These are phyloP conservation scores for Neolentinus lepideus DNA, from an alignment of 1,284 basidiomycete species.

Conservation along the genomic window DNA sequence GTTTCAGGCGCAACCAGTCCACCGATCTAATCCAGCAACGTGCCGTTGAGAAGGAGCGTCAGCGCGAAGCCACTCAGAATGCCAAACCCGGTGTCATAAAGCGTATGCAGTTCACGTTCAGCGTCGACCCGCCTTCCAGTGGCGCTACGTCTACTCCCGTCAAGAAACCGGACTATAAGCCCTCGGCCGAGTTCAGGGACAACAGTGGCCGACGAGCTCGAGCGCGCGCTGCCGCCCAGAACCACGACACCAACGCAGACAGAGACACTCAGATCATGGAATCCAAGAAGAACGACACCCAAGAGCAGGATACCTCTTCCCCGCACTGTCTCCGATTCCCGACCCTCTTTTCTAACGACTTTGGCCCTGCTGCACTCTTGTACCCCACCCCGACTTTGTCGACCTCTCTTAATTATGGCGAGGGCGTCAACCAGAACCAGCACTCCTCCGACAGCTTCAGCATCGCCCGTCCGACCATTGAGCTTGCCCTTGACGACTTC, in stretches of 20 bases:
- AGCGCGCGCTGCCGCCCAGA: conserved; percentile 23
- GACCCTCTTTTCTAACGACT: conserved; percentile 61
- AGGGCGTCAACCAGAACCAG: conserved; percentile 45
- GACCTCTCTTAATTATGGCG: conserved; percentile 66
- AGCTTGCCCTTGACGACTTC: conserved; percentile 72
- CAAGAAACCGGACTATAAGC: conserved; percentile 60
- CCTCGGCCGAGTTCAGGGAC: conserved; percentile 60
- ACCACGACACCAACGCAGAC: conserved; percentile 20
- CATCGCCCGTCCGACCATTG: conserved; percentile 70
- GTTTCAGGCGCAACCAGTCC: conserved; percentile 65
- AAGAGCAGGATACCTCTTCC: conserved; percentile 15
- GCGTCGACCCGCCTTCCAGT: conserved; percentile 59
- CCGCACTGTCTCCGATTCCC: conserved; percentile 49
- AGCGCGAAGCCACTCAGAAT: conserved; percentile 60
- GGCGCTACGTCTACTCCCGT: conserved; percentile 36
- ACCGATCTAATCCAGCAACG: conserved; percentile 72
- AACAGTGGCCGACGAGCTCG: conserved; percentile 30
- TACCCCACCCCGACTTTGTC: conserved; percentile 56
- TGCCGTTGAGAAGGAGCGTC: conserved; percentile 72
- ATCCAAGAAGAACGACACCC: conserved; percentile 3
- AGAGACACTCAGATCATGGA: conserved; percentile 7
- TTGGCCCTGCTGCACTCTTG: conserved; percentile 71
- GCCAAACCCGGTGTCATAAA: conserved; percentile 63
- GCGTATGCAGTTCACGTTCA: conserved; percentile 81
- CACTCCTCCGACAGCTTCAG: conserved; percentile 43